Base-by-base conservation (phyloP, 2,329 filamentous ascomycete species). In the Exophiala calicioides region DNA sequence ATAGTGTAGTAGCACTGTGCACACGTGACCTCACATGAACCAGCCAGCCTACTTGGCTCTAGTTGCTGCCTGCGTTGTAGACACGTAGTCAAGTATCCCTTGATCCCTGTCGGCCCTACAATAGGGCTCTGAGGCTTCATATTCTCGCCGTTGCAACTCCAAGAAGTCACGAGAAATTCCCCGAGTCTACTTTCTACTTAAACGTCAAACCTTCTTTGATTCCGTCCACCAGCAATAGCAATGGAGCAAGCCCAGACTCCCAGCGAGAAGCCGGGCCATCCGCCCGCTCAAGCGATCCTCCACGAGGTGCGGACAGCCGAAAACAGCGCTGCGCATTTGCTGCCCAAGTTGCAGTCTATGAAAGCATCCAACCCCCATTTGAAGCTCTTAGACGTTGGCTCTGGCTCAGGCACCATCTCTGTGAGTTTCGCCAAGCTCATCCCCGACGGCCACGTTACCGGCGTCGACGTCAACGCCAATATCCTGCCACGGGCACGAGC, bases 401-500 rank as follows among this genome's bases (percentile, higher is more conserved):
- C 72, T 57, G 74, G 74, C 0, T 71, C 74, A 1, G 75, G 74
- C 4, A 75, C 71, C 20, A 77, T 78, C 57, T 72, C 74, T 2
- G 62, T 65, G 1, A 70, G 67, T n/a, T 60, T 78, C 34, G 68
- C 68, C 32, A 62, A 65, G 27, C 64, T 68, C 47, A 69, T 71
- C 3, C 64, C 66, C 2, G 37, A 68, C 4, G 73, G 73, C 18
- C 50, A 60, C 8, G 61, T 74, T 2, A 63, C 64, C 6, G 72
- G 71, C 26, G 41, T 75, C 27, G 73, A 76, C 43, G 51, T 65
- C 4, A 66, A 65, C 1, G 52, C 51, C 3, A 53, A 52, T 0
- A 65, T 69, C n/a, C 47, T 72, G 12, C 57, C 61, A 4, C 53
- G 60, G 34, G 69, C 70, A 5, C 29, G 47, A 26, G 47, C 48